Evolutionary conservation across 768 basidiomycete genomes (phyloP), one percentile per base, ranked within the genome.

Genomic region (Pleurotus djamor): DNA sequence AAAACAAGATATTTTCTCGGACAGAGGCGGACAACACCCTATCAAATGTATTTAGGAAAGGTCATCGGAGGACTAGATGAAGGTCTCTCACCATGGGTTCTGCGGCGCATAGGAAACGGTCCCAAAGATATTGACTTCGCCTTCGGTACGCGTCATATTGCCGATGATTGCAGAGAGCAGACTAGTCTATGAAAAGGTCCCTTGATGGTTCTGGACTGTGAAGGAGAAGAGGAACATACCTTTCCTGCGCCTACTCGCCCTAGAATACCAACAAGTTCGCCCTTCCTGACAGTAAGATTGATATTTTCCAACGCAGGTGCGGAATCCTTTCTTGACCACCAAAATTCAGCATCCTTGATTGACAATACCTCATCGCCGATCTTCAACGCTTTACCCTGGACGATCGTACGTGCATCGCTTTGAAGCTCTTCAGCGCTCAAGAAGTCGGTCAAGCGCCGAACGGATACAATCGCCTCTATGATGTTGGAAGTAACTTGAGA

Each of bases 171-270:
- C 90, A 1, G 88, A 87, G 44, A 92, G 66, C 28, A 94, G 70
- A 68, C 87, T 91, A 6, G 88, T 86, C 90, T 91, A 59, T 2
- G 38, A 62, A 34, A 4, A 10, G 21, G 47, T 41, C 7, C 58
- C n/a, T 51, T 34, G 17, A 13, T 48, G 14, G 13, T 34, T 33
- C 37, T 51, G 16, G 7, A 35, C 4, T 47, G 48, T 13, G 52
- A 17, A 34, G 3, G 14, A 37, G 10, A 43, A 21, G 36, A 21
- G 36, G 43, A 59, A 38, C 71, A 55, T 60, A 88, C 90, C 83
- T 98, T 98, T 57, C 96, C 96, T 41, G 87, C 84, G 7, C 95
- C 96, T 21, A 98, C 95, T 17, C 92, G 87, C 13, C 96, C 96
- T 14, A 96, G 80, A 5, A 98, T 74, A 2, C 89, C 93, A 0